These are phyloP conservation scores for Sparassis latifolia DNA, from an alignment of 1,284 basidiomycete genomes.

Conservation along the genomic window DNA sequence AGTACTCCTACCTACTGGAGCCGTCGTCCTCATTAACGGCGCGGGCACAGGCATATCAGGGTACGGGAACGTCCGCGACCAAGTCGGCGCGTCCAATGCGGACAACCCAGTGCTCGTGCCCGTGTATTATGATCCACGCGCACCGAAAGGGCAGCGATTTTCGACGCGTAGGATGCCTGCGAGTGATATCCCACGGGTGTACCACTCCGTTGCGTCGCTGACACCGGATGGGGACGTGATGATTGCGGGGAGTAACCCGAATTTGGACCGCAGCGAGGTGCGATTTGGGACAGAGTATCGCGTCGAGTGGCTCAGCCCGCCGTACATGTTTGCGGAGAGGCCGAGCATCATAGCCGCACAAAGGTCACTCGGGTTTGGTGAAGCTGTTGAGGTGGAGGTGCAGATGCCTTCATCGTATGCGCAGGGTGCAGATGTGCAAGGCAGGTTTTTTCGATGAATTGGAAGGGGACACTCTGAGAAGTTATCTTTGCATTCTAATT, in stretches of 20 bases:
- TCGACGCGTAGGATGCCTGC: slow-evolving; percentile 53
- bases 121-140: slow-evolving; percentile 68
- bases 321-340: slow-evolving; percentile 56
- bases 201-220: slow-evolving; percentile 75
- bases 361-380: slow-evolving; percentile 40
- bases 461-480: not conserved
- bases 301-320: slow-evolving; percentile 70
- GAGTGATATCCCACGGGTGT: slow-evolving; percentile 73
- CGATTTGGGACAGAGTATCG: slow-evolving; percentile 75
- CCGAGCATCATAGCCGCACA: slow-evolving; percentile 41
- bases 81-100: slow-evolving; percentile 73
- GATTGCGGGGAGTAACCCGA: slow-evolving; percentile 82
- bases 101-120: slow-evolving; percentile 72
- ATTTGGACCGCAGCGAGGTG: slow-evolving; percentile 65
- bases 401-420: slow-evolving; percentile 25
- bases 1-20: slow-evolving; percentile 77
- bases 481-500: not conserved
- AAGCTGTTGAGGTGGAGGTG: slow-evolving; percentile 36
- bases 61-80: slow-evolving; percentile 72
- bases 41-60: slow-evolving; percentile 73
- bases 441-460: slow-evolving; percentile 14
- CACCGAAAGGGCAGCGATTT: slow-evolving; percentile 57
- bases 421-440: slow-evolving; percentile 27
- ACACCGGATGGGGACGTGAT: slow-evolving; percentile 66
- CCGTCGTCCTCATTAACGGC: slow-evolving; percentile 74